A percentile compares a stretch with the other conserved stretches of the same genome.
These are phyloP conservation scores for Cyclotella atomus DNA, from an alignment of 108 stramenopile genomes.

Conservation along the genomic window DNA sequence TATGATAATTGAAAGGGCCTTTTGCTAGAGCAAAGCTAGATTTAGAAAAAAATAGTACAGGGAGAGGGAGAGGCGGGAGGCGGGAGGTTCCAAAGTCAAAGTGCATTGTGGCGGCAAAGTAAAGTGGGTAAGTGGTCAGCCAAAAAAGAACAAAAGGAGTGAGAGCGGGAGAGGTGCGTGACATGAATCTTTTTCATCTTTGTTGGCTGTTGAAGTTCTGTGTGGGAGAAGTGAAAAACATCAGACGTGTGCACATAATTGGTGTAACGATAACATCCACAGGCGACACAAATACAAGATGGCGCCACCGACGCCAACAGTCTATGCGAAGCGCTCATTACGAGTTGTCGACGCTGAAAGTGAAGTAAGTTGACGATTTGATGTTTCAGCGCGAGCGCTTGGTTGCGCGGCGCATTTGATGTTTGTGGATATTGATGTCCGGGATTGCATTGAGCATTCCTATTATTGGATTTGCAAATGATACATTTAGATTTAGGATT, in stretches of 20 bases:
- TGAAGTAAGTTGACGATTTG: constrained; percentile 25
- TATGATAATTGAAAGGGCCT: neutral
- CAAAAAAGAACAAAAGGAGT: too few relatives aligned
- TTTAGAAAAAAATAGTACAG: too few relatives aligned
- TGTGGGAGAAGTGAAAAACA: neutral
- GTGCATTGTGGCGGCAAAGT: too few relatives aligned
- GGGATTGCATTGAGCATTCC: neutral
- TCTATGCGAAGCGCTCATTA: constrained; percentile 25
- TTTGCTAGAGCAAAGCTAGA: too few relatives aligned
- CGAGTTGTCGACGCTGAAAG: constrained; percentile 42
- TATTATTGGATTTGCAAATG: neutral
- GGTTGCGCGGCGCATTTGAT: neutral
- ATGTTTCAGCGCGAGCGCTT: neutral
- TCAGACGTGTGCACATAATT: too few relatives aligned
- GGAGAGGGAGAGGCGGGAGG: too few relatives aligned
- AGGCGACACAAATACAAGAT: neutral
- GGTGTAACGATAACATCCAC: too few relatives aligned
- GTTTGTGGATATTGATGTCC: neutral
- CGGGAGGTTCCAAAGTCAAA: too few relatives aligned
- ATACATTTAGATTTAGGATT: neutral
- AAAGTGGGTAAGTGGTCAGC: too few relatives aligned
- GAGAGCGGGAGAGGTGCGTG: too few relatives aligned
- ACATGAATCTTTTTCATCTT: neutral
- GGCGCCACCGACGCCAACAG: constrained; percentile 1
- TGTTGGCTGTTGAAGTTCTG: neutral